These are phyloP conservation scores for Epithemia pelagica DNA, from an alignment of 108 stramenopile genomes.

Conservation along the genomic window DNA sequence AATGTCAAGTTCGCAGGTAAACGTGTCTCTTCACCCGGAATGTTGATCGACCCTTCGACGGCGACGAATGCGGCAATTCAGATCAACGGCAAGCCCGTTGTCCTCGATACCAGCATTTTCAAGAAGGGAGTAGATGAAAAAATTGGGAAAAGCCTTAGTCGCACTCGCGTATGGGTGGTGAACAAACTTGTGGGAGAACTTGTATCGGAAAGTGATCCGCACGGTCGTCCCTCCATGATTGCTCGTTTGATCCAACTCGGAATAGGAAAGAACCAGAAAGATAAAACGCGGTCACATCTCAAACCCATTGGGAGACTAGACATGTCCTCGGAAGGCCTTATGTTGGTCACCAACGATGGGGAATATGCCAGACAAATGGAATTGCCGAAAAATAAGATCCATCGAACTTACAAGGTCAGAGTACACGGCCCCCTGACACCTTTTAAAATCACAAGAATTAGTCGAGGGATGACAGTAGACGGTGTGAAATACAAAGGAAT, in stretches of 20 bases:
- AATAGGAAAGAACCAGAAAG: constrained; percentile 41
- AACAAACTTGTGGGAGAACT: constrained; percentile 72
- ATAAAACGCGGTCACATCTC: constrained; percentile 34
- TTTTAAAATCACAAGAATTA: constrained; percentile 44
- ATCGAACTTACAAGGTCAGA: constrained; percentile 67
- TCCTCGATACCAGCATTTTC: constrained; percentile 6
- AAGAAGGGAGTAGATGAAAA: background rate
- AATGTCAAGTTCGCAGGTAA: constrained; percentile 58
- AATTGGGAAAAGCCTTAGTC: background rate
- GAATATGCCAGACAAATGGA: constrained; percentile 65
- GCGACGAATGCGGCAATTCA: constrained; percentile 27
- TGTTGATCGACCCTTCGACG: constrained; percentile 18
- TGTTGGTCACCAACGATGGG: constrained; percentile 72
- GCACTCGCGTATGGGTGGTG: constrained; percentile 49
- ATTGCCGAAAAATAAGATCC: constrained; percentile 51
- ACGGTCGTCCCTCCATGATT: constrained; percentile 60
- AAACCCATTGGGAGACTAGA: constrained; percentile 78
- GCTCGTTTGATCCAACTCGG: constrained; percentile 58
- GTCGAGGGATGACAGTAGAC: constrained; percentile 28
- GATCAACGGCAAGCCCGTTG: constrained; percentile 39
- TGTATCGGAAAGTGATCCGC: constrained; percentile 66
- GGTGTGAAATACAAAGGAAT: constrained; percentile 42
- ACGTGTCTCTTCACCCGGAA: constrained; percentile 27
- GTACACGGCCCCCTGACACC: constrained; percentile 60
- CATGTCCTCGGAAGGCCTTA: constrained; percentile 74